Evolutionary conservation across 805 yeast genomes (phyloP).

Genomic region (Ogataea corticis): DNA sequence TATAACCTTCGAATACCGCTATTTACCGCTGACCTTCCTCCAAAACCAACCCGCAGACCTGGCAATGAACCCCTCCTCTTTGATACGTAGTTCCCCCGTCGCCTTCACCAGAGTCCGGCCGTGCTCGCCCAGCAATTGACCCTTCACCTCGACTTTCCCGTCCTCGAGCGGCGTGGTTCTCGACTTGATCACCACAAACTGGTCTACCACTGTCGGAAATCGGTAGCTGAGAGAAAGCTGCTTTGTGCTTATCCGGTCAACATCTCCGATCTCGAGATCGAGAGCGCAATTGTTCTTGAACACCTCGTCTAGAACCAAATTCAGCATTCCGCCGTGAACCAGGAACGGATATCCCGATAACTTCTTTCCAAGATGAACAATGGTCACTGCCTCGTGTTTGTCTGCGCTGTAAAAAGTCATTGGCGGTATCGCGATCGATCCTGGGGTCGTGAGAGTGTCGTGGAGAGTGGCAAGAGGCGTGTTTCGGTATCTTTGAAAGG

Average conservation of each 20-base stretch:
- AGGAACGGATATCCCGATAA: slow-evolving; percentile 86
- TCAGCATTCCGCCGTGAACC: slow-evolving; percentile 86
- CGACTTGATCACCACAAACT: slow-evolving; percentile 67
- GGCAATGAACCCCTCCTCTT: background rate
- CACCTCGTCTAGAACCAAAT: slow-evolving; percentile 76
- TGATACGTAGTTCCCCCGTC: slow-evolving; percentile 7
- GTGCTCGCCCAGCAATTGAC: slow-evolving; percentile 51
- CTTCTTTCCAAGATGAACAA: slow-evolving; percentile 75
- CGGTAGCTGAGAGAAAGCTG: slow-evolving; percentile 54
- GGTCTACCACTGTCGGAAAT: slow-evolving; percentile 77
- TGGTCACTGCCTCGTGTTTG: slow-evolving; percentile 59
- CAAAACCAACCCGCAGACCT: slow-evolving; percentile 19
- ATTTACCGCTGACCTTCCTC: slow-evolving; percentile 4
- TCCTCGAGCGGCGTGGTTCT: slow-evolving; percentile 33
- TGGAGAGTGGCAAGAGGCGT: slow-evolving; percentile 35
- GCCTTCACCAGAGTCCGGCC: slow-evolving; percentile 60
- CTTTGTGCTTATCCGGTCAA: slow-evolving; percentile 47
- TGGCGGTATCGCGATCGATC: slow-evolving; percentile 78
- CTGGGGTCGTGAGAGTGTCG: slow-evolving; percentile 66
- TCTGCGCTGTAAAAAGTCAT: slow-evolving; percentile 58
- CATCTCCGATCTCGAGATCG: slow-evolving; percentile 29
- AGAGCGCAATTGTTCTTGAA: slow-evolving; percentile 42
- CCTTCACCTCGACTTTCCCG: slow-evolving; percentile 44
- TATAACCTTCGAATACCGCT: too few relatives aligned
- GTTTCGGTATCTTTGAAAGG: slow-evolving; percentile 43